These are phyloP conservation scores for Dactylonectria macrodidyma DNA, from an alignment of 2,329 filamentous ascomycete genomes.

Conservation along the genomic window DNA sequence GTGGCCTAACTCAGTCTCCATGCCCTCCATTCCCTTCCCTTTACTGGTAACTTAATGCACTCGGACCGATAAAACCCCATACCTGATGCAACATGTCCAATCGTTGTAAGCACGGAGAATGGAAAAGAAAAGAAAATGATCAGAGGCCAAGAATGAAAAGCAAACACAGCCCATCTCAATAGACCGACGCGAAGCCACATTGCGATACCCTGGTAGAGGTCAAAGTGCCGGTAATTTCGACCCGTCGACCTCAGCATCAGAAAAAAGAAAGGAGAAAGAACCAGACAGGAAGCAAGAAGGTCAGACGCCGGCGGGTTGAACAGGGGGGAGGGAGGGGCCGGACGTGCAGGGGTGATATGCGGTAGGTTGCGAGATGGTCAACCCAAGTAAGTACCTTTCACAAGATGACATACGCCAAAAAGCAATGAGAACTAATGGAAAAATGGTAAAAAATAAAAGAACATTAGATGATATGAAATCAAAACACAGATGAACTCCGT, in stretches of 20 bases:
- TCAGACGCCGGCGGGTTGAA: constrained; percentile 6
- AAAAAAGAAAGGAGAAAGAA: constrained; percentile 23
- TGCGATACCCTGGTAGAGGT: constrained; percentile 34
- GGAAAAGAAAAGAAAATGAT: neutral
- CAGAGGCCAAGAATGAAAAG: constrained; percentile 5
- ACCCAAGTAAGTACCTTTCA: neutral
- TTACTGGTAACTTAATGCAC: too few relatives aligned
- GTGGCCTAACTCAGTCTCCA: neutral
- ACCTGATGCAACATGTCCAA: too few relatives aligned
- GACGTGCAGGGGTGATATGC: neutral
- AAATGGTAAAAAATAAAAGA: constrained; percentile 12
- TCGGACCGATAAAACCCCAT: too few relatives aligned
- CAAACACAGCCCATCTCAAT: constrained; percentile 37
- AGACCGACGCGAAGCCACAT: constrained; percentile 33
- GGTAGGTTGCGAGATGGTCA: constrained; percentile 3
- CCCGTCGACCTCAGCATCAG: neutral
- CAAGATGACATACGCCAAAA: neutral
- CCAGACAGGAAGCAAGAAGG: constrained; percentile 16
- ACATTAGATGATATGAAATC: constrained; percentile 17
- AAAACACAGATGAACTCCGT: constrained; percentile 22
- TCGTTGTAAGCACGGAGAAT: too few relatives aligned
- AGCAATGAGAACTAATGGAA: neutral
- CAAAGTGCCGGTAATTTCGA: constrained; percentile 28
- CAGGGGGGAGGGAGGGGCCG: neutral
- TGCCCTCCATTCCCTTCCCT: neutral